Evolutionary conservation across 2,329 filamentous ascomycete species (phyloP), one percentile per base, ranked within the genome.

Genomic region (Colletotrichum paranaense): DNA sequence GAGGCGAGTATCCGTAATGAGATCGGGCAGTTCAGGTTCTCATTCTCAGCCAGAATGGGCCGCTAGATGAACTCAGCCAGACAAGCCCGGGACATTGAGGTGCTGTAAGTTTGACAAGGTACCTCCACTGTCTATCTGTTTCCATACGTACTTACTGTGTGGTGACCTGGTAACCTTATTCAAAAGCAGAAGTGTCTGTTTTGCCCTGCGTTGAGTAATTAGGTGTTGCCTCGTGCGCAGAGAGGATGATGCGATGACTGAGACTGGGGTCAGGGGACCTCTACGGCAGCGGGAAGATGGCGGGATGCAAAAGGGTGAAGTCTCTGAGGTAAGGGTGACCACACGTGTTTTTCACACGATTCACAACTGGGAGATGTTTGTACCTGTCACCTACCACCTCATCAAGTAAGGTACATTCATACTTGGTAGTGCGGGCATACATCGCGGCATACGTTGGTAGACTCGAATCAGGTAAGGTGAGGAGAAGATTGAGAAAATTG

Each of bases 181-280:
- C 38, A 19, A 19, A 42, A 19, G 32, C 12, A 35, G 32, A 35
- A 12, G 32, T 35, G 12, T 35, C 32, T 35, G 32, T 35, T 35
- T 42, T 42, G 38, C 42, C 42, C 19, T 49, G 16, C 42, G 42
- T n/a, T 49, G 42, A 49, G 42, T 49, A 22, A 49, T 49, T 24
- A 6, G 55, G 55, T 35, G 32, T 26, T 58, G 46, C 57, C 56
- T 63, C 63, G 58, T 57, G 35, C 32, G 24, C 30, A 46, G 26
- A 32, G 4, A 53, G 24, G 22, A 59, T 38, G n/a, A 35, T 60
- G 57, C 35, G 28, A 56, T n/a, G 28, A 30, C 32, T 64, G 52
- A 58, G 67, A 52, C 28, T 11, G 49, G 59, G 52, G 52, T 46
- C 58, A 65, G 67, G 67, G 62, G 24, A 58, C 67, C 53, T 46